Base-by-base conservation (phyloP, 176 grass and related monocot species). In the Puya raimondii region DNA sequence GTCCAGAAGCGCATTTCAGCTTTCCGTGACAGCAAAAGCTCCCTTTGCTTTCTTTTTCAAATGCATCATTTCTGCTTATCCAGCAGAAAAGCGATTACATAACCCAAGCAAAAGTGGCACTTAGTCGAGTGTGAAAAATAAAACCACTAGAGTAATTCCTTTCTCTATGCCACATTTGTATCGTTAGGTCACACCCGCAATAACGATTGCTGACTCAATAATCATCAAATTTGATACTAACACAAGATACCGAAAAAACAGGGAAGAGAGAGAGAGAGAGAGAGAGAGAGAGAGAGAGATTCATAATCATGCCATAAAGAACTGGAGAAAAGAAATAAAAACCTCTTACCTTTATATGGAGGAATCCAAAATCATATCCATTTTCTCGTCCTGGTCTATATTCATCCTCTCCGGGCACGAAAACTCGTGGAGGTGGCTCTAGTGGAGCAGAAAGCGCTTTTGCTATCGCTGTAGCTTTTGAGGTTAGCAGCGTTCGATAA, bases 341-440 rank as follows among this genome's bases (percentile, higher is more conserved):
- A 67, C 53, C 72, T 63, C 71, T 27, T 54, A 96, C 93, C 86
- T 97, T 92, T 65, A 92, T 85, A 65, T 92, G 89, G 74, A 97
- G 83, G 72, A 97, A 97, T 18, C 93, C 93, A 70, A 97, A 97
- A 82, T 97, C 93, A 63, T 97, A 97, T 74, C 93, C 89, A 56
- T 86, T 66, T 58, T 70, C 80, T 69, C 21, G 70, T 11, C 93
- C 89, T 16, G 66, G 65, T 54, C 85, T 90, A 82, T 85, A 79
- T 81, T 90, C 84, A 77, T 89, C 84, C 69, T 88, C 84, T 66
- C 93, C 86, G 50, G 89, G 93, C 20, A 92, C 89, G 74, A 97
- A 92, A 72, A 97, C 82, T 25, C 48, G 66, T 66, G 89, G 89
- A 6, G 94, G 72, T n/a, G 53, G 65, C 78, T 86, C 77, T 65